phyloP scores from a whole-genome alignment of 2,329 filamentous ascomycete species.

The Pseudogymnoascus destructans region DNA sequence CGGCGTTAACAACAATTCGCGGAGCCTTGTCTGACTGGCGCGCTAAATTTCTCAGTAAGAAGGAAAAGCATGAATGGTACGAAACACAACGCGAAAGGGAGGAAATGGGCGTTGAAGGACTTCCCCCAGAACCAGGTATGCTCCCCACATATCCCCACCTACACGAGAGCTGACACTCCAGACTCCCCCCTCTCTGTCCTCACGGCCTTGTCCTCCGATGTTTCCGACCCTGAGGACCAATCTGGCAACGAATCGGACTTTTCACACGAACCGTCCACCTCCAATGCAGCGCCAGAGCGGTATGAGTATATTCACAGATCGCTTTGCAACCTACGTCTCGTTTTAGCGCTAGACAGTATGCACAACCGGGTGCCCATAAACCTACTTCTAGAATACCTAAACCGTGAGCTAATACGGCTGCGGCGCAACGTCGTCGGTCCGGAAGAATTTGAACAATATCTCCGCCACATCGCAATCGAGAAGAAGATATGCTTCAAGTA shows the following conservation, averaged over 20 bases:
- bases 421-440: background rate
- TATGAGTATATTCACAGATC: background rate
- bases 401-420: background rate
- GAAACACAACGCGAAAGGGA: background rate
- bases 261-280: background rate
- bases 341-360: background rate
- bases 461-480: background rate
- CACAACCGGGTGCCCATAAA: slow-evolving; percentile 3
- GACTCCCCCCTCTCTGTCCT: background rate
- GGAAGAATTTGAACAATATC: background rate
- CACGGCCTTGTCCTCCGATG: background rate
- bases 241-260: slow-evolving; percentile 1
- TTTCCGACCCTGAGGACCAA: background rate
- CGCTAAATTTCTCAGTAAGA: background rate
- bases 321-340: background rate
- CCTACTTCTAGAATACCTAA: background rate
- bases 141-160: background rate
- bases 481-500: slow-evolving; percentile 1
- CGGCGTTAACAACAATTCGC: background rate
- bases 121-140: background rate
- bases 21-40: background rate
- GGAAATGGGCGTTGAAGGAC: background rate
- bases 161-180: background rate
- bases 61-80: slow-evolving; percentile 1
- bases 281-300: background rate